Conservation (phyloP, 345 rosid genomes). For the Dovyalis caffra region DNA sequence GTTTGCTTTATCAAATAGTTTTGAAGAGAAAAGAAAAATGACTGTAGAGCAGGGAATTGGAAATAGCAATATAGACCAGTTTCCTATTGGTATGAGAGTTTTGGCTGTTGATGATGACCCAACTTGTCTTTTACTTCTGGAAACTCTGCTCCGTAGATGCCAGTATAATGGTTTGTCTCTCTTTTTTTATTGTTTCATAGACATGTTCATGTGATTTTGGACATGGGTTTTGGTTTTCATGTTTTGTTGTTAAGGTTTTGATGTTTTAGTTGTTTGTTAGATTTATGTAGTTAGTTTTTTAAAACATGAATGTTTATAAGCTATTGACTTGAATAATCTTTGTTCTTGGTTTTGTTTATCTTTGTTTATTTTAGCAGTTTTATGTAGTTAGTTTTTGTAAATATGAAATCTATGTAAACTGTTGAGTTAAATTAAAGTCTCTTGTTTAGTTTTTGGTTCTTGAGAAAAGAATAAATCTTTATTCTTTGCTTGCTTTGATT, state of each 20-base stretch:
- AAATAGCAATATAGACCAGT: conserved; percentile 45
- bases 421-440: neutral
- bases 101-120: conserved; percentile 83
- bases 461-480: neutral
- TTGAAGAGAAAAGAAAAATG: conserved; percentile 28
- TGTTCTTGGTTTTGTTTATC: conserved; percentile 4
- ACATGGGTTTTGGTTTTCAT: conserved; percentile 18
- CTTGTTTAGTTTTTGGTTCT: neutral
- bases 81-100: conserved; percentile 75
- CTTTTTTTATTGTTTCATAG: conserved; percentile 1
- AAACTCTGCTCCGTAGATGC: conserved; percentile 61
- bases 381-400: neutral
- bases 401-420: neutral
- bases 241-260: neutral
- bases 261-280: neutral
- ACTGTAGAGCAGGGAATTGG: conserved; percentile 42
- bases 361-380: neutral
- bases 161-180: conserved; percentile 53
- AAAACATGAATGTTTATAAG: neutral
- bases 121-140: conserved; percentile 57
- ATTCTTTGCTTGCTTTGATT: conserved; percentile 5
- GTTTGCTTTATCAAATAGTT: neutral
- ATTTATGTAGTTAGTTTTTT: conserved; percentile 3
- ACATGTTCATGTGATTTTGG: conserved; percentile 6
- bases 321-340: neutral